Base-by-base conservation (phyloP, 163 green algal genomes). In the Volvox carteri region DNA sequence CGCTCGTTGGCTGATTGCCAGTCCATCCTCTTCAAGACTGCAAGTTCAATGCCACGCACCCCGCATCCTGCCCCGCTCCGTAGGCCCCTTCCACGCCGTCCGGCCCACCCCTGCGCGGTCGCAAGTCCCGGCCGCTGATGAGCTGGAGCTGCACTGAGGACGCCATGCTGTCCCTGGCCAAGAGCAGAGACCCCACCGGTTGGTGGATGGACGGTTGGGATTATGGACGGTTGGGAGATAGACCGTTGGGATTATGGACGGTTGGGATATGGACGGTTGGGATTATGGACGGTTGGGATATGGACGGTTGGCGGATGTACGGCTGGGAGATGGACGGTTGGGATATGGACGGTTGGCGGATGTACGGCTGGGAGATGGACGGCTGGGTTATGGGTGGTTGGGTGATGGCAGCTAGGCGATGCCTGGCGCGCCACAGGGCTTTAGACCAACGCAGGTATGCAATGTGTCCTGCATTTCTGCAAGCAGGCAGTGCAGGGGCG, bases 141-240 rank as follows among this genome's bases (percentile, higher is more conserved):
- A 56, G 50, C 5, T 92, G 89, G 85, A 83, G 76, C 67, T 91
- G 86, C 78, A 91, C 86, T 1, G 78, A 91, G 86, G 67, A 91
- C 48, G 68, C 78, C 6, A 68, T 93, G 85, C 37, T 92, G 81
- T 35, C 62, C 7, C n/a, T 87, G 67, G 84, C 92, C 25, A 78
- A 73, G 30, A 37, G 54, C n/a, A 75, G 90, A 21, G 91, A 94
- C 73, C 91, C 91, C 1, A 58, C 79, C 56, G 85, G 90, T 86
- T 44, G 2, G 84, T 48, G 8, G 35, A 41, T 9, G 5, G 16
- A 21, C 35, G 23, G 58, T 60, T 30, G 60, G 60, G 12, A 72
- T 39, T 37, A 39, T 2, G 18, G 18, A 33, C 23, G 60, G 25
- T 35, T 72, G 4, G 54, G 23, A 72, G 60, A 16, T 39, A 28